Percentiles rank a stretch among this genome's conserved stretches.
Evolutionary conservation across 2,329 filamentous ascomycete genomes (phyloP).

Genomic region (Lanzia echinophila): DNA sequence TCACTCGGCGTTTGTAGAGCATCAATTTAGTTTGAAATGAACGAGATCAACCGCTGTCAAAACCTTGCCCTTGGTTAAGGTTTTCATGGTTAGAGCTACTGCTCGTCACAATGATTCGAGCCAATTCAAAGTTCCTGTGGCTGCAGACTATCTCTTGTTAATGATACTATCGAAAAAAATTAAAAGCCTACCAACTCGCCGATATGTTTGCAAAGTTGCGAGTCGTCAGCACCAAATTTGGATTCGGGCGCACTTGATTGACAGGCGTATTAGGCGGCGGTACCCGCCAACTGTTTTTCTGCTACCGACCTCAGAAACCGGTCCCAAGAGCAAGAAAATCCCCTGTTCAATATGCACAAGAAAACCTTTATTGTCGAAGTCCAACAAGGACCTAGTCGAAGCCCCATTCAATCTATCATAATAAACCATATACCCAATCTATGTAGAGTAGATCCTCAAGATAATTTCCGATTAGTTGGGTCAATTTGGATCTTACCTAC

Average conservation of each 20-base stretch:
- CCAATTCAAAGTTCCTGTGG: conserved; percentile 8
- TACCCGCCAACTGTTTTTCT: conserved; percentile 4
- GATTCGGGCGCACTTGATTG: conserved; percentile 7
- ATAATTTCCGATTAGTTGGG: conserved; percentile 10
- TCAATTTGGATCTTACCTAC: neutral
- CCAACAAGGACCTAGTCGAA: neutral
- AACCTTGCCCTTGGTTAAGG: neutral
- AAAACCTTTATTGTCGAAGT: neutral
- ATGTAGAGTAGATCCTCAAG: conserved; percentile 5
- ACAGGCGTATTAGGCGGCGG: conserved; percentile 6
- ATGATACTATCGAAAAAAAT: conserved; percentile 7
- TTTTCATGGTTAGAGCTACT: neutral
- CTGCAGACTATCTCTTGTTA: conserved; percentile 7
- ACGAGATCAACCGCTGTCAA: conserved; percentile 9
- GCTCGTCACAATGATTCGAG: neutral
- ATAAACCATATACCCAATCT: conserved; percentile 8
- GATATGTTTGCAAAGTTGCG: conserved; percentile 7
- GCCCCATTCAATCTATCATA: conserved; percentile 1
- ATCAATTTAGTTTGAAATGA: conserved; percentile 1
- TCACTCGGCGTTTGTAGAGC: conserved; percentile 8
- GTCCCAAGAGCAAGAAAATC: conserved; percentile 1
- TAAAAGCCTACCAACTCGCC: conserved; percentile 2
- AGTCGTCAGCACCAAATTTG: conserved; percentile 11
- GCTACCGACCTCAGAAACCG: neutral
- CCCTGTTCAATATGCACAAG: conserved; percentile 5